Evolutionary conservation across 805 yeast genomes (phyloP), one percentile per base, ranked within the genome.

Genomic region (Hanseniaspora meyeri): DNA sequence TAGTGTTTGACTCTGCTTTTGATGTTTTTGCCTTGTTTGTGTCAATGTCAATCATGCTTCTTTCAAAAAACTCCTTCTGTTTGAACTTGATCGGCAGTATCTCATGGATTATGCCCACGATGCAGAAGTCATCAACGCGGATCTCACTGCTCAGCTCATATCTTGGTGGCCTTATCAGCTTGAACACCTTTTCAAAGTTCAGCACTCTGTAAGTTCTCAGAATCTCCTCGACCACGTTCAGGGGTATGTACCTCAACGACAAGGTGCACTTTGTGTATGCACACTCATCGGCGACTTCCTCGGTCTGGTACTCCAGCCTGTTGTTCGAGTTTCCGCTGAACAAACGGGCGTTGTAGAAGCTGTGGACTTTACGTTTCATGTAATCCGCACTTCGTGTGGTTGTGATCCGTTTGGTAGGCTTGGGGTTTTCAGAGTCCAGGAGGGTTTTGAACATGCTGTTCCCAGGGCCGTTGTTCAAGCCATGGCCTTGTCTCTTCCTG

Each of bases 111-210:
- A 53, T 39, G 1, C 57, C 57, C 17, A 53, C 48, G 7, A 53
- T 39, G 7, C 51, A 49, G 31, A 31, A 53, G 4, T 45, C n/a
- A 16, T n/a, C n/a, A 27, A 27, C 24, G 10, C 40, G 31, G 4
- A 46, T 4, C 9, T 39, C 52, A 31, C 37, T 70, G 0, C 96
- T 95, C 49, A 85, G 85, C 6, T 69, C 65, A 64, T 77, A 89
- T 20, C 78, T 72, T 0, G 95, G 93, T 1, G 93, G 83, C 32
- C 66, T 61, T 1, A 89, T 80, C 60, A 82, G 80, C 1, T 87
- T 83, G 61, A 79, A 74, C 2, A 85, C 66, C 60, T 81, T 80
- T 10, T 77, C 76, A 2, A 87, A 65, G 43, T 85, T 71, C 48
- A 86, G 67, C 0, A 83, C 65, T 60, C 82, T 80, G 59, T 78